Base-by-base conservation (phyloP, 306 rosid species). In the Malus orientalis region DNA sequence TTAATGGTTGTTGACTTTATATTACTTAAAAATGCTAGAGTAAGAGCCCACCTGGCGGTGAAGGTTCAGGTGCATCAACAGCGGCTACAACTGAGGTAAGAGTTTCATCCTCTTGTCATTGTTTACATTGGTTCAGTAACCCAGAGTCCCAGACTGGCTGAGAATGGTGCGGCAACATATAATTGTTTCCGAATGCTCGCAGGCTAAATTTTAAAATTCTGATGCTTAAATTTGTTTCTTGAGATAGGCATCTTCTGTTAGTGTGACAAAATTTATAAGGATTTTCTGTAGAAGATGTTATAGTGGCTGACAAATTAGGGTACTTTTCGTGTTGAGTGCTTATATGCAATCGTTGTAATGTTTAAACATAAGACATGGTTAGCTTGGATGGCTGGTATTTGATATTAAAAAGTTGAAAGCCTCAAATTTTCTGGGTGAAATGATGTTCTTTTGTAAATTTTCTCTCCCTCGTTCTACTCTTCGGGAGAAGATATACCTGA, bases 31-130 rank as follows among this genome's bases (percentile, higher is more conserved):
- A 69, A 60, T 78, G 79, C 62, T 62, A 93, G 96, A 88, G 77
- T 78, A 93, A 89, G 87, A 85, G 76, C 79, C 64, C 88, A 44
- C 25, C 96, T 32, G 84, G 87, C 53, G 91, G 87, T 67, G 91
- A 87, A 60, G 91, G 88, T 79, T 89, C 97, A 65, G 81, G 91
- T 62, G 55, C 90, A 45, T 74, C 87, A n/a, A 79, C 84, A 76
- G 85, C 87, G 5, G 83, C 89, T 79, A 74, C 82, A 13, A 51
- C 84, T 4, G 84, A 84, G 91, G 98, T 89, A 82, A 76, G 87
- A 38, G 9, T 42, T 71, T 25, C 79, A 57, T 71, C 38, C 64
- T 30, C 73, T 57, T 8, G 13, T 64, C 61, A 74, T 76, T 76
- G 75, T 18, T 32, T 80, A 60, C 58, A 23, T 12, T 49, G 25